phyloP scores from a whole-genome alignment of 768 basidiomycete genomes.

The Nidularia sp. region DNA sequence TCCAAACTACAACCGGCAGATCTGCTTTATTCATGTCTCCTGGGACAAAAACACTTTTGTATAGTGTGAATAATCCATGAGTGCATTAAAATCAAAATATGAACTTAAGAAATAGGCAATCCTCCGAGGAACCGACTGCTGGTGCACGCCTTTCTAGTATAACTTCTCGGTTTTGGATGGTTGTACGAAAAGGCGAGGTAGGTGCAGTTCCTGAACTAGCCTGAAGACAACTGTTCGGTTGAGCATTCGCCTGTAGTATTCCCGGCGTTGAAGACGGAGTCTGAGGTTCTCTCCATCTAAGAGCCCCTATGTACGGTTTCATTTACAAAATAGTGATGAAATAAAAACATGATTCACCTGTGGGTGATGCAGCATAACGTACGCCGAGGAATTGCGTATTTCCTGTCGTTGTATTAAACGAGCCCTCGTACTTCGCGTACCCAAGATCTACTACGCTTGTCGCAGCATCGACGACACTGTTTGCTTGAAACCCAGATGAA shows the following conservation, averaged over 20 bases:
- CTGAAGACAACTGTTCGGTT: slow-evolving; percentile 27
- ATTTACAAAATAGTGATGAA: background rate
- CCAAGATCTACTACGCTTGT: slow-evolving; percentile 33
- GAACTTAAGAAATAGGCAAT: slow-evolving; percentile 28
- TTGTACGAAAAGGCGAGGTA: slow-evolving; percentile 24
- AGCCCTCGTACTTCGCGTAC: slow-evolving; percentile 40
- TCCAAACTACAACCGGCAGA: slow-evolving; percentile 7
- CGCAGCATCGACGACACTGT: too few species aligned
- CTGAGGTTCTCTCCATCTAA: slow-evolving; percentile 30
- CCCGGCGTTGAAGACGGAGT: slow-evolving; percentile 18
- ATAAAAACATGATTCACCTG: slow-evolving; percentile 21
- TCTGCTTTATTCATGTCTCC: slow-evolving; percentile 9
- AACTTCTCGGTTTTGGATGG: background rate
- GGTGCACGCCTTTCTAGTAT: background rate
- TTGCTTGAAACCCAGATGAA: too few species aligned
- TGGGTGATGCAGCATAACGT: slow-evolving; percentile 46
- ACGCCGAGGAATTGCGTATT: slow-evolving; percentile 37
- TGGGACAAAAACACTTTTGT: slow-evolving; percentile 21
- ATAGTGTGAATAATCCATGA: background rate
- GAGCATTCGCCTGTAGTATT: slow-evolving; percentile 22
- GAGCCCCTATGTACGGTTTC: slow-evolving; percentile 13
- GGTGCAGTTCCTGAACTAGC: slow-evolving; percentile 19
- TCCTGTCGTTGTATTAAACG: slow-evolving; percentile 22
- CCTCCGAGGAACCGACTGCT: slow-evolving; percentile 14
- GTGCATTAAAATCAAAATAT: background rate